Evolutionary conservation across 306 rosid species (phyloP), one percentile per base, ranked within the genome.

Genomic region (Heteromeles arbutifolia): DNA sequence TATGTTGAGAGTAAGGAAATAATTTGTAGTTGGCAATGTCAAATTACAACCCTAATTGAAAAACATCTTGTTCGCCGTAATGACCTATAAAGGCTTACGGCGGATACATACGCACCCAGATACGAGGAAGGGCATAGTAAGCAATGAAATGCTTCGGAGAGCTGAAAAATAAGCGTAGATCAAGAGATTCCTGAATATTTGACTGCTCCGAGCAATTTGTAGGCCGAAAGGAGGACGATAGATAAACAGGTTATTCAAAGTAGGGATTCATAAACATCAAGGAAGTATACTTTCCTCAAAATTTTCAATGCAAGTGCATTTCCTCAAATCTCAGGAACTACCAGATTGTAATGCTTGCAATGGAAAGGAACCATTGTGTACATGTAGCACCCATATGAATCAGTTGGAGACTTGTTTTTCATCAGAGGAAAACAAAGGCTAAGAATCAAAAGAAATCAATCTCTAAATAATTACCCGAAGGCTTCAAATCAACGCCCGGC

Each of bases 391-490:
- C 85, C 78, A 77, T 72, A 90, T 73, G 79, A 83, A 81, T 75
- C 73, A 58, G 87, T 41, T 13, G 85, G 78, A 76, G 78, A 69
- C 74, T 52, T 9, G 53, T 34, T 74, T 79, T 78, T 76, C 85
- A 72, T 43, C 69, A 65, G 6, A 65, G 73, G 79, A 77, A 81
- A 72, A 61, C 78, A 24, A 68, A 39, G 74, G 67, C 74, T 50
- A 52, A 70, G 70, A 82, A 79, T 91, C 85, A 94, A 84, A 91
- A 94, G 97, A 92, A 92, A 86, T 92, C 98, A 64, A 94, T 87
- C 86, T 94, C 97, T 81, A 92, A 87, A 90, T 94, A 94, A 75
- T 88, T 94, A 88, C 96, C 98, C 65, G 93, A 78, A 86, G 95
- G 91, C 89, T 86, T 94, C 82, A 92, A 86, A 77, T 87, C 90